A percentile compares a stretch with the other conserved stretches of the same genome.
Evolutionary conservation across 176 grass and related monocot species (phyloP).

Genomic region (Triticum dicoccoides): DNA sequence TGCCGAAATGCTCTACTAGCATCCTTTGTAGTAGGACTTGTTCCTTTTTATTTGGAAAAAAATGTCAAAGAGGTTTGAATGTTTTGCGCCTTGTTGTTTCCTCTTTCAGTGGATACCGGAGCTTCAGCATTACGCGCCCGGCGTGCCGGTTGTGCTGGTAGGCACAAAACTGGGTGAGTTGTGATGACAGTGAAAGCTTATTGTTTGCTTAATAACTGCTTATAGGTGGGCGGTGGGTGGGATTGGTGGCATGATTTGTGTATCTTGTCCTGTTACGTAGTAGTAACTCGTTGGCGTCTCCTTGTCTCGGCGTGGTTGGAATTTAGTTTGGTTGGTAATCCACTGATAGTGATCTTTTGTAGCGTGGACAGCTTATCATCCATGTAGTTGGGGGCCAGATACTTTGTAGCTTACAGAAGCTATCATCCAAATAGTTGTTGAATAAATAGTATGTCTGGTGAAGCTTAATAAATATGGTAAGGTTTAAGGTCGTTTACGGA

Average conservation of each 20-base stretch:
- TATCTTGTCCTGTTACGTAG: not conserved
- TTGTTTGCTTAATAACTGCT: conserved; percentile 29
- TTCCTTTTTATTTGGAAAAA: not conserved
- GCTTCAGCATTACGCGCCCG: conserved; percentile 96
- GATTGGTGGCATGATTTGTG: not conserved
- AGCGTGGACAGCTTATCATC: not conserved
- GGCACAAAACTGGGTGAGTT: conserved; percentile 97
- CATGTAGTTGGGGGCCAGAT: not conserved
- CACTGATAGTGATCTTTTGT: not conserved
- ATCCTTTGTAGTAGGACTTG: not conserved
- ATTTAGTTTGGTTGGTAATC: conserved; percentile 21
- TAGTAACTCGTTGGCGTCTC: conserved; percentile 32
- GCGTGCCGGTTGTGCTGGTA: conserved; percentile 87
- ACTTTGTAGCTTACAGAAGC: not conserved
- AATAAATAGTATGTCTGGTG: not conserved
- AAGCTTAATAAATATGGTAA: conserved; percentile 1
- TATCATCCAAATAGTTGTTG: not conserved
- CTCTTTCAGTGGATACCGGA: conserved; percentile 93
- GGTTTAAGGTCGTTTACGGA: not conserved
- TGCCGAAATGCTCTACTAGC: not conserved
- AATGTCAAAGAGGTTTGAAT: not conserved
- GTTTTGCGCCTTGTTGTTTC: conserved; percentile 25
- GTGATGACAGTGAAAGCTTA: conserved; percentile 15
- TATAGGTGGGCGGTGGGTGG: conserved; percentile 8
- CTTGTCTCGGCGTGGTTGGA: conserved; percentile 28